Evolutionary conservation across 345 rosid genomes (phyloP).

Genomic region (Durio zibethinus): DNA sequence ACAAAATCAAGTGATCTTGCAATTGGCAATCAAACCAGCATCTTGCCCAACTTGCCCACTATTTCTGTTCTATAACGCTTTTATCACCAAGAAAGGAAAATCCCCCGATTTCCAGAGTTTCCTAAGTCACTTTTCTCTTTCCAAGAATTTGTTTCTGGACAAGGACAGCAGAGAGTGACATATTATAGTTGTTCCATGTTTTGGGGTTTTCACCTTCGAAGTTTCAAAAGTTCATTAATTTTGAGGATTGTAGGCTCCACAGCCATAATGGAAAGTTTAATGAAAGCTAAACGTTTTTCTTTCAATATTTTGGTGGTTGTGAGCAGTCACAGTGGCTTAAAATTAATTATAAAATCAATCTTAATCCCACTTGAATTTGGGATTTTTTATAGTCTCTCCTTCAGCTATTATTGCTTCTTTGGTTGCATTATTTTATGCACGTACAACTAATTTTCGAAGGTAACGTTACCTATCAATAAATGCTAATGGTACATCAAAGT

Average conservation of each 20-base stretch:
- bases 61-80: neutral
- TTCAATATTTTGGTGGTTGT: neutral
- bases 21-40: neutral
- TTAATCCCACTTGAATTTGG: neutral
- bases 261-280: neutral
- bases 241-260: neutral
- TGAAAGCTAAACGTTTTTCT: neutral
- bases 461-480: neutral
- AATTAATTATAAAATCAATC: neutral
- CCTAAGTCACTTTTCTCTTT: neutral
- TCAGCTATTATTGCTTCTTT: constrained; percentile 1
- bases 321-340: neutral
- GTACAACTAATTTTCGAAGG: neutral
- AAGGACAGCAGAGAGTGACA: no score
- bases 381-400: neutral
- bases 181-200: neutral
- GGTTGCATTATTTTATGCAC: neutral
- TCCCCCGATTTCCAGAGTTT: neutral
- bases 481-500: neutral
- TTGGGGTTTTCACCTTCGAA: neutral
- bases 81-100: neutral
- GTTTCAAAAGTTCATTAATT: neutral
- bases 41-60: neutral
- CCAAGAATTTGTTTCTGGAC: neutral
- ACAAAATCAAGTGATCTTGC: neutral